Evolutionary conservation across 257 asterid species (phyloP).

Genomic region (Phtheirospermum japonicum): DNA sequence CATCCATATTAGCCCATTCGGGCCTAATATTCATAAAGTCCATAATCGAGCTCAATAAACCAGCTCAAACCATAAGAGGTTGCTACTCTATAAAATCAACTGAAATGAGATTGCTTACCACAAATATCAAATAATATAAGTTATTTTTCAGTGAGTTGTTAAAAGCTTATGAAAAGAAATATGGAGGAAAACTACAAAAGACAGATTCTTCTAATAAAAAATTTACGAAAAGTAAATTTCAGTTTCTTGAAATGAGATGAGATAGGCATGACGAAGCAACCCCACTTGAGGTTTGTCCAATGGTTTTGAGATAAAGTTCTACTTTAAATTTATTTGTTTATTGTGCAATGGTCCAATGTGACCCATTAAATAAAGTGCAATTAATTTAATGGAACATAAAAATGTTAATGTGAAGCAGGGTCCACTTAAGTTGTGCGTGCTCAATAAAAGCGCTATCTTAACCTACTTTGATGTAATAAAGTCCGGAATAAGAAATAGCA

Average conservation of each 20-base stretch:
- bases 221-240: background rate
- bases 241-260: slow-evolving; percentile 21
- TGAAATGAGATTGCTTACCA: no score
- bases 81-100: no score
- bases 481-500: slow-evolving; percentile 14
- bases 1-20: no score
- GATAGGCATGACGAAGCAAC: slow-evolving; percentile 51
- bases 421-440: slow-evolving; percentile 33
- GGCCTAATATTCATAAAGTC: no score
- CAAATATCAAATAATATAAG: no score
- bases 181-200: no score
- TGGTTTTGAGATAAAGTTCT: slow-evolving; percentile 36
- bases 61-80: no score
- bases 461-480: slow-evolving; percentile 30
- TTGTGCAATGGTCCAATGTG: slow-evolving; percentile 33
- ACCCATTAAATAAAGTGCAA: slow-evolving; percentile 29
- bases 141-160: no score
- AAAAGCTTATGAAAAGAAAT: no score
- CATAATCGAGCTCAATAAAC: no score
- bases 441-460: slow-evolving; percentile 8
- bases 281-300: slow-evolving; percentile 39
- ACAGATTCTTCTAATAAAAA: background rate
- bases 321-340: background rate
- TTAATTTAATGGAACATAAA: slow-evolving; percentile 17
- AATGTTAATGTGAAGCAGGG: slow-evolving; percentile 25